phyloP scores from a whole-genome alignment of 108 stramenopile species.

The Discostella pseudostelligera region DNA sequence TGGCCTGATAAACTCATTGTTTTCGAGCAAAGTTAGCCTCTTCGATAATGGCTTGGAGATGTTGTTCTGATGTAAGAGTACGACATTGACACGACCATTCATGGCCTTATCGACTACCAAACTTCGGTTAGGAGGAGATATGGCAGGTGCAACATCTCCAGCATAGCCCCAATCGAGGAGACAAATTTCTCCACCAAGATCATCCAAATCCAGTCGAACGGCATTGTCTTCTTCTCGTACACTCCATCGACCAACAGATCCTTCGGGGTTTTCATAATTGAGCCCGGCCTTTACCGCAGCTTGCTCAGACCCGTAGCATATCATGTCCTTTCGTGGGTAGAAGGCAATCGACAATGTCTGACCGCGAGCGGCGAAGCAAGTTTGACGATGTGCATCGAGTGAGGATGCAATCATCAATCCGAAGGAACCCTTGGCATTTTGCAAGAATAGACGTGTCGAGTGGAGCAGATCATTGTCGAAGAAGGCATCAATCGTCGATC shows the following conservation, averaged over 20 bases:
- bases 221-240: conserved; percentile 33
- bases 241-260: conserved; percentile 19
- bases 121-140: conserved; percentile 46
- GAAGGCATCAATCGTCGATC: conserved; percentile 63
- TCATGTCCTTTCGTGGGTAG: conserved; percentile 73
- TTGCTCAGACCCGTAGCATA: conserved; percentile 82
- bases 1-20: conserved; percentile 51
- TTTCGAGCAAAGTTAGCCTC: conserved; percentile 44
- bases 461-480: conserved; percentile 78
- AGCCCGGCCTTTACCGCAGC: conserved; percentile 75
- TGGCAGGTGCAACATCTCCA: conserved; percentile 28
- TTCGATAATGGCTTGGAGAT: conserved; percentile 17
- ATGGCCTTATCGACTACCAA: conserved; percentile 32
- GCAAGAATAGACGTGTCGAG: conserved; percentile 60
- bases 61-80: conserved; percentile 41
- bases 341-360: conserved; percentile 80
- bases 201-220: conserved; percentile 47
- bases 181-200: conserved; percentile 48
- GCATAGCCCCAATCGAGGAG: conserved; percentile 47
- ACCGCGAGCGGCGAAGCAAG: conserved; percentile 77
- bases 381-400: conserved; percentile 71
- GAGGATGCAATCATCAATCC: conserved; percentile 65
- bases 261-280: conserved; percentile 46
- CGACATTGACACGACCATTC: conserved; percentile 40
- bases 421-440: conserved; percentile 77